Base-by-base conservation (phyloP, 2,329 filamentous ascomycete genomes). In the Colletotrichum sublineola region DNA sequence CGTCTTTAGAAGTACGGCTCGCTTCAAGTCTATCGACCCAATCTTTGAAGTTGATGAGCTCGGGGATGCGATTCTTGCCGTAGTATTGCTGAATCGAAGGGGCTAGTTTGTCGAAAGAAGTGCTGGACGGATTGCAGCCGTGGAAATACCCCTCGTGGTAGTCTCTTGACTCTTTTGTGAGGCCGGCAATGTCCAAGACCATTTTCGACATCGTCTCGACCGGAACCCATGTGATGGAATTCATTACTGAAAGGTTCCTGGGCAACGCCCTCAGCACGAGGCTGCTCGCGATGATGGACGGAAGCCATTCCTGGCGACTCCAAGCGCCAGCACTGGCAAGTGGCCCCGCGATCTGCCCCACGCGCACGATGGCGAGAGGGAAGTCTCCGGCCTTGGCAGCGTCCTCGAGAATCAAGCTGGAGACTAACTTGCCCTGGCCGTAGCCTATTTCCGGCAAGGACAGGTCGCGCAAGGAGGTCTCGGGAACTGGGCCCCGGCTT, bases 161-260 rank as follows among this genome's bases (percentile, higher is more conserved):
- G n/a, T 68, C 63, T 3, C 15, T 33, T 33, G 68, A 63, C 33
- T 72, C 68, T 20, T 61, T 50, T 8, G 60, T 67, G 20, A 72
- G 40, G 24, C 68, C 58, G 58, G 86, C 82, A 2, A 87, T 80
- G 61, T 89, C 87, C 29, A 86, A 79, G 57, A 89, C 78, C 5
- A 86, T 78, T 0, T 78, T 77, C 1, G 86, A 84, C 36, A 88
- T 83, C 24, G 80, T 76, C 65, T 87, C 88, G 3, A 87, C 82
- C 0, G 89, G 87, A 2, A 87, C 81, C 89, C 89, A 91, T 74
- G 90, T 86, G 1, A 90, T 80, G 0, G 77, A 77, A 3, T 84
- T 78, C 76, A 84, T 79, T 1, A 75, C 69, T 0, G 86, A 88
- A 0, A 90, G 79, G 1, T 80, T 77, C 1, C 72, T 70, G 0